A percentile compares a stretch with the other conserved stretches of the same genome.
phyloP scores from a whole-genome alignment of 331 rosid species.

The Phaseolus coccineus region DNA sequence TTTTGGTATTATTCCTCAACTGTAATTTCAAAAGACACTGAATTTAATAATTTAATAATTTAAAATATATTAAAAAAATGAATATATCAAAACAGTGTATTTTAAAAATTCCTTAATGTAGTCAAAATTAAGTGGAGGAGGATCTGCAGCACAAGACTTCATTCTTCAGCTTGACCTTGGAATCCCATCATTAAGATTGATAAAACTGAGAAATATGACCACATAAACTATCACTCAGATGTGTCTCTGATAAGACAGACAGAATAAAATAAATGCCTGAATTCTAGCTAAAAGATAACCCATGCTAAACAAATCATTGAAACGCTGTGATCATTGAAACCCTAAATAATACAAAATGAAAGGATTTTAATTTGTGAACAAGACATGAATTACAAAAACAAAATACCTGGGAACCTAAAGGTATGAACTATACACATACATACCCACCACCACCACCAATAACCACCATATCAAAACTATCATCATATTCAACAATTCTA shows the following conservation, averaged over 20 bases:
- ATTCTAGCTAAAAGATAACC: too few relatives aligned
- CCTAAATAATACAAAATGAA: conserved; percentile 54
- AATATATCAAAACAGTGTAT: too few relatives aligned
- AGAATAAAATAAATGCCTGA: too few relatives aligned
- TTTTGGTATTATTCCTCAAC: too few relatives aligned
- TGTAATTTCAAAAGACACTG: too few relatives aligned
- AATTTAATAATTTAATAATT: too few relatives aligned
- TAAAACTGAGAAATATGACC: conserved; percentile 42
- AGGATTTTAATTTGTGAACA: conserved; percentile 55
- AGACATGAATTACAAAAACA: conserved; percentile 57
- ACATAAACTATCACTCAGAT: conserved; percentile 11
- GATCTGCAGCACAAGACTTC: background rate
- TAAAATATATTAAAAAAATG: too few relatives aligned
- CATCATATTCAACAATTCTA: conserved; percentile 58
- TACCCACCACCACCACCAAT: conserved; percentile 59
- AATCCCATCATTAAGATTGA: conserved; percentile 56
- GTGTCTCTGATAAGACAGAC: too few relatives aligned
- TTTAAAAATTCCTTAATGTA: background rate
- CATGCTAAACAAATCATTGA: conserved; percentile 54
- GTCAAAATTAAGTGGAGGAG: background rate
- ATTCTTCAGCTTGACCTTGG: conserved; percentile 54
- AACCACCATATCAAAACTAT: conserved; percentile 57
- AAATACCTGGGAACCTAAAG: conserved; percentile 56
- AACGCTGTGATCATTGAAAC: conserved; percentile 47
- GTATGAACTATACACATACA: conserved; percentile 85